phyloP scores from a whole-genome alignment of 2,329 filamentous ascomycete genomes.

The Monascus ruber region DNA sequence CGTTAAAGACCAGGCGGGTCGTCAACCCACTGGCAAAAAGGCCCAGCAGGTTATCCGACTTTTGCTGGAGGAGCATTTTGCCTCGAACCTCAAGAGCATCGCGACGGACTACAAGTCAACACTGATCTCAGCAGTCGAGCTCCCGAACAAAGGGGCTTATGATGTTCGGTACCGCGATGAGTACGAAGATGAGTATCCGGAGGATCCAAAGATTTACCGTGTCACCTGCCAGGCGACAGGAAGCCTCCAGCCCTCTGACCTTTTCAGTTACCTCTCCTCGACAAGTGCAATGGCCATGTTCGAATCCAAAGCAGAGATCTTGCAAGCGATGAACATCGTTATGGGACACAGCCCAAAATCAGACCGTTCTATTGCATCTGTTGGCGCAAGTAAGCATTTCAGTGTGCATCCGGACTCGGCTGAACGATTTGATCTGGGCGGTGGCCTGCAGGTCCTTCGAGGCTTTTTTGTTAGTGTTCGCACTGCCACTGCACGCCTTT shows the following conservation, averaged over 20 bases:
- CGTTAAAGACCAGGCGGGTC: conserved; percentile 14
- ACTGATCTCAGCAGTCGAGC: conserved; percentile 21
- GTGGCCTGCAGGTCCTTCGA: conserved; percentile 45
- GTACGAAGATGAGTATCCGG: conserved; percentile 22
- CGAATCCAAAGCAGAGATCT: conserved; percentile 36
- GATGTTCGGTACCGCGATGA: conserved; percentile 24
- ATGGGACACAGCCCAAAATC: conserved; percentile 39
- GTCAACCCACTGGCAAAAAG: conserved; percentile 28
- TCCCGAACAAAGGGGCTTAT: conserved; percentile 14
- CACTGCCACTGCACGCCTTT: conserved; percentile 44
- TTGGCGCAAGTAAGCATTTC: conserved; percentile 46
- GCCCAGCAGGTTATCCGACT: conserved; percentile 38
- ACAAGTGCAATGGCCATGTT: conserved; percentile 26
- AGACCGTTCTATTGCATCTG: conserved; percentile 28
- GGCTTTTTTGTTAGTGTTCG: conserved; percentile 54
- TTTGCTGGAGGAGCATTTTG: conserved; percentile 30
- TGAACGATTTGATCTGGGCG: conserved; percentile 33
- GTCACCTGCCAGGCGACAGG: conserved; percentile 25
- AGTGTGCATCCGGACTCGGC: conserved; percentile 22
- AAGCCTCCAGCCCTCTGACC: conserved; percentile 25
- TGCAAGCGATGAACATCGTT: conserved; percentile 50
- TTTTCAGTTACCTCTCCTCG: conserved; percentile 35
- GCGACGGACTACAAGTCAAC: conserved; percentile 31
- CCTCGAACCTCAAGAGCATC: conserved; percentile 15
- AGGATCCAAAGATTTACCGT: conserved; percentile 21